Conservation (phyloP, 192 early-diverging fungal species). For the Entomortierella chlamydospora region DNA sequence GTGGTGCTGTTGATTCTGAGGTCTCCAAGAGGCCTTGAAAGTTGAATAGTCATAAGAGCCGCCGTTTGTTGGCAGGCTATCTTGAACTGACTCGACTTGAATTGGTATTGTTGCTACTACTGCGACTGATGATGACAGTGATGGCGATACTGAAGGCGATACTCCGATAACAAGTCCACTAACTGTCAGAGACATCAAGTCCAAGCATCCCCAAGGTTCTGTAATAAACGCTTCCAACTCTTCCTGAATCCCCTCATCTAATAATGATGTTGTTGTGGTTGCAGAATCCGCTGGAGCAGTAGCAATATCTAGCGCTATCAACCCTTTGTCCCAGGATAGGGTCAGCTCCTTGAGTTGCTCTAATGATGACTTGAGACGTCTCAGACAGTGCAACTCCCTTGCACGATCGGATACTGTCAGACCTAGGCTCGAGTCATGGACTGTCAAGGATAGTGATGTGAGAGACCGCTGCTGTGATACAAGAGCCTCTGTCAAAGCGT, state of each 20-base stretch:
- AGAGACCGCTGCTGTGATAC: conserved; percentile 4
- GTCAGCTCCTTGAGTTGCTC: conserved; percentile 8
- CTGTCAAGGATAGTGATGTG: not conserved
- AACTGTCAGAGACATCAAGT: conserved; percentile 5
- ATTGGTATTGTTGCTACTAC: conserved; percentile 2
- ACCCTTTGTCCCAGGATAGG: conserved; percentile 15
- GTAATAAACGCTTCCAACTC: conserved; percentile 19
- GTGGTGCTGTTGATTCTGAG: not conserved
- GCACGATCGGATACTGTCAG: not conserved
- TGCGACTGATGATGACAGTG: conserved; percentile 6
- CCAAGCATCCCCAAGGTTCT: conserved; percentile 19
- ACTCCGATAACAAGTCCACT: conserved; percentile 3
- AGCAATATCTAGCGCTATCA: not conserved
- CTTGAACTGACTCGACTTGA: not conserved
- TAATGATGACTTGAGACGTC: conserved; percentile 22
- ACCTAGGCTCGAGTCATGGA: conserved; percentile 8
- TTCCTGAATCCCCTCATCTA: not conserved
- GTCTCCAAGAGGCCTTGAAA: not conserved
- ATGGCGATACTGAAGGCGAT: not conserved
- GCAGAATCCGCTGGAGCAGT: not conserved
- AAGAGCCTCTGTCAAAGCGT: conserved; percentile 15
- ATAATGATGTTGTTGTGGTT: not conserved
- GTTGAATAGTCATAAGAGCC: not conserved
- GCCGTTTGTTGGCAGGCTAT: not conserved
- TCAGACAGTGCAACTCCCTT: conserved; percentile 23